Base-by-base conservation (phyloP, 78 protist genomes). In the Dictyostelium citrinum region DNA sequence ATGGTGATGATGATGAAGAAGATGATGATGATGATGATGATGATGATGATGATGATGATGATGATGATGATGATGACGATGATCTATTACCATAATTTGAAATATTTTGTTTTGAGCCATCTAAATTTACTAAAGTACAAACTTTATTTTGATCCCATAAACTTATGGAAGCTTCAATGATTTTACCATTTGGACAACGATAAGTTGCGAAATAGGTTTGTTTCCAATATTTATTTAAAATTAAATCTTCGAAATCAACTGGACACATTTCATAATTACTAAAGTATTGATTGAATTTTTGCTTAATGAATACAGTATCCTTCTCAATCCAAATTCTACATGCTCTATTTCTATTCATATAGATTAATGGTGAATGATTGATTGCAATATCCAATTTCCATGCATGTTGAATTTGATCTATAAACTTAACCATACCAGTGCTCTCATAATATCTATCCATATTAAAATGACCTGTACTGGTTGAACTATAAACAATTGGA, bases 71-170 rank as follows among this genome's bases (percentile, higher is more conserved):
- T 24, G 39, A 29, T 67, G 20, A 67, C 2, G 43, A 7, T 17
- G 5, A 20, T 22, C 24, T 72, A 20, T 37, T 55, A 20, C 72
- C 35, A 27, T 64, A 27, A 27, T 64, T 64, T 31, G 22, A 29
- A 31, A 70, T 3, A 33, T 70, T 27, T 16, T 70, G 77, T 70
- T 70, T 33, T 16, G 77, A 29, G 6, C 49, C 72, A 35, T 80
- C 84, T 2, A 82, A 24, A 61, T 86, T 49, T 0, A 76, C 61
- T 24, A 86, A 43, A 7, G 39, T 86, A 29, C 81, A 86, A 77
- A 86, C 84, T 43, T 86, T 86, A 43, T 86, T 86, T 64, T 86
- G 92, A 31, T 86, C 92, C 92, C 92, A 86, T n/a, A 86, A 76
- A 58, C 84, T 77, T 5, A 86, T 86, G 10, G 84, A 76, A 17